Evolutionary conservation across 2,329 filamentous ascomycete genomes (phyloP), one percentile per base, ranked within the genome.

Genomic region (Verticillium albo-atrum): DNA sequence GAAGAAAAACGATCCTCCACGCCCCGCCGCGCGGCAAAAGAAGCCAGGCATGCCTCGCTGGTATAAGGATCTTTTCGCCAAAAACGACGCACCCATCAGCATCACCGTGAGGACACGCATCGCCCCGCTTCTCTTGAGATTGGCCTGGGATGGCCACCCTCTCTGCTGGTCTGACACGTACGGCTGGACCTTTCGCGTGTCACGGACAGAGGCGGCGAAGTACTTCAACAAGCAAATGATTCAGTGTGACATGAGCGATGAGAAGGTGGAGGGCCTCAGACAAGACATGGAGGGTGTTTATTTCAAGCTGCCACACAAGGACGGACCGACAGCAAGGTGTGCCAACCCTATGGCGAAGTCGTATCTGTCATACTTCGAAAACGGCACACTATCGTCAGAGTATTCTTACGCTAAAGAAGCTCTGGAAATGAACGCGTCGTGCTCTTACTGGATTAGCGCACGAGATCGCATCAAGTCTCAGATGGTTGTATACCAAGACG

Each of bases 391-490:
- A 3, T 91, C 91, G 0, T 98, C 94, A 0, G 89, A 97, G 72
- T 98, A 89, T 68, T 72, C 87, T 0, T 94, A 97, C 68, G 95
- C 95, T 0, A 98, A 96, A 70, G 92, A 97, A 72, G 95, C 96
- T 0, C 78, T 99, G 51, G 90, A 98, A 67, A 99, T 99, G 95
- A 99, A 99, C 67, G 92, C 95, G 0, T 97, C 92, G 0, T 99
- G 96, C 71, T 98, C 94, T 1, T 99, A 99, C 74, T 99, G 96
- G 95, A 98, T 99, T 67, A 97, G 92, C 68, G 93, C 95, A 17
- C 85, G 95, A 62, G 92, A 97, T 69, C 83, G 95, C 55, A 99
- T 99, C 74, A 94, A 79, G 82, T 90, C 89, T n/a, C 95, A 99
- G 70, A 91, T 98, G 82, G 93, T 96, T 2, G 90, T 99, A 1